These are phyloP conservation scores for Jaltomata sinuosa DNA, from an alignment of 257 asterid genomes.

Conservation along the genomic window DNA sequence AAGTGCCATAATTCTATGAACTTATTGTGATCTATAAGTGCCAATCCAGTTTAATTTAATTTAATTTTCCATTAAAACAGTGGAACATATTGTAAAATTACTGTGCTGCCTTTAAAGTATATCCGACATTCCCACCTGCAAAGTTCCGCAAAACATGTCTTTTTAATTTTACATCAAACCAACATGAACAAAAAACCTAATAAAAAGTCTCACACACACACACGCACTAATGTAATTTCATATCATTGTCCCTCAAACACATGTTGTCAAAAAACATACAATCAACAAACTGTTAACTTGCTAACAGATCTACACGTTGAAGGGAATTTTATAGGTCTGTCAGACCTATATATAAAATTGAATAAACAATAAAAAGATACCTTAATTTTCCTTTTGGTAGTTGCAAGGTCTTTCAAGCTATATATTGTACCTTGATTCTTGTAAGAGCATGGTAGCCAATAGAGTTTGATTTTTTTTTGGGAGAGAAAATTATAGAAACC, in stretches of 20 bases:
- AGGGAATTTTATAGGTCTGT: neutral
- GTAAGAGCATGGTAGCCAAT: neutral
- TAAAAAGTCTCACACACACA: neutral
- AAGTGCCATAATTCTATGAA: neutral
- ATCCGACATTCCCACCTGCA: constrained; percentile 13
- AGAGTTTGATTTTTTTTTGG: neutral
- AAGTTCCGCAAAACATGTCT: constrained; percentile 7
- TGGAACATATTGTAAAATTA: neutral
- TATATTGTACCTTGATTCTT: neutral
- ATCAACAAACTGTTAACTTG: neutral
- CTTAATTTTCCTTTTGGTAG: neutral
- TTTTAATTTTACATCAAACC: neutral
- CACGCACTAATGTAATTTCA: neutral
- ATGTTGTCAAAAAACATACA: neutral
- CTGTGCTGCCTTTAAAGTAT: neutral
- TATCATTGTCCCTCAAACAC: neutral
- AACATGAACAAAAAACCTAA: neutral
- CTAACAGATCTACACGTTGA: neutral
- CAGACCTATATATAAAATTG: neutral
- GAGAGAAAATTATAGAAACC: neutral
- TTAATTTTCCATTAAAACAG: neutral
- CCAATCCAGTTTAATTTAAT: too few relatives aligned
- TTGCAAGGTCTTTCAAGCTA: constrained; percentile 1
- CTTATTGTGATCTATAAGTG: too few relatives aligned
- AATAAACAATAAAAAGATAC: neutral